Percentiles rank a stretch among this genome's conserved stretches.
These are phyloP conservation scores for Calophaca sinica DNA, from an alignment of 306 rosid species.

Conservation along the genomic window DNA sequence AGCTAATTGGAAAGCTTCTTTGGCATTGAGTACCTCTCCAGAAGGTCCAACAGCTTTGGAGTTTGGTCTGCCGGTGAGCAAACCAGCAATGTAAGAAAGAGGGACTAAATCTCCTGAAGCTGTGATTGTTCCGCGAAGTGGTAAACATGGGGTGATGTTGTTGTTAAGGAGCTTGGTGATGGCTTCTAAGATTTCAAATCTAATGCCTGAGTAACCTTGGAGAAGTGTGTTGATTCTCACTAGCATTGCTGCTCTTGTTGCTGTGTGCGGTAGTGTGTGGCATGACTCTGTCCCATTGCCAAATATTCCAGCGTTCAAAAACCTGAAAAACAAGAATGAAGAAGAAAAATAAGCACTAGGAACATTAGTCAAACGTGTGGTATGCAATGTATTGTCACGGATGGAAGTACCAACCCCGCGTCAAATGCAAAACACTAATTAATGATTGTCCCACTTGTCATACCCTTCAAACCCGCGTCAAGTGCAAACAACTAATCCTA, in stretches of 20 bases:
- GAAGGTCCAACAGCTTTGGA: constrained; percentile 71
- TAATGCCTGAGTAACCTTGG: constrained; percentile 93
- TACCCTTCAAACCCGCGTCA: no score
- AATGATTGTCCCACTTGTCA: no score
- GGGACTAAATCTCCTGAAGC: constrained; percentile 95
- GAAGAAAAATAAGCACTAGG: background rate
- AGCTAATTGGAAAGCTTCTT: constrained; percentile 68
- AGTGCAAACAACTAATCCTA: no score
- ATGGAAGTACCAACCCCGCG: no score
- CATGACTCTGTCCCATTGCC: constrained; percentile 72
- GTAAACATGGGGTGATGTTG: constrained; percentile 82
- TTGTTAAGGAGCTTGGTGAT: constrained; percentile 72
- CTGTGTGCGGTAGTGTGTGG: constrained; percentile 67
- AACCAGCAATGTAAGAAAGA: constrained; percentile 85
- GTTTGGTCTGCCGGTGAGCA: constrained; percentile 78
- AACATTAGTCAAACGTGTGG: background rate
- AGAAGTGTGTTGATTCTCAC: constrained; percentile 91
- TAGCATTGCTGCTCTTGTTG: constrained; percentile 86
- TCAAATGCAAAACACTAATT: no score
- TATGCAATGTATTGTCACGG: no score
- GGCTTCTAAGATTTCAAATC: constrained; percentile 88
- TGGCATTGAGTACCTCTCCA: constrained; percentile 64
- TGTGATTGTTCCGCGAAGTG: constrained; percentile 85
- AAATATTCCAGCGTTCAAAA: constrained; percentile 88
- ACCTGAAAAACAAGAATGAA: constrained; percentile 43